Evolutionary conservation across 1,139 yeast genomes (phyloP), one percentile per base, ranked within the genome.

Genomic region (Suhomyces anneliseae): DNA sequence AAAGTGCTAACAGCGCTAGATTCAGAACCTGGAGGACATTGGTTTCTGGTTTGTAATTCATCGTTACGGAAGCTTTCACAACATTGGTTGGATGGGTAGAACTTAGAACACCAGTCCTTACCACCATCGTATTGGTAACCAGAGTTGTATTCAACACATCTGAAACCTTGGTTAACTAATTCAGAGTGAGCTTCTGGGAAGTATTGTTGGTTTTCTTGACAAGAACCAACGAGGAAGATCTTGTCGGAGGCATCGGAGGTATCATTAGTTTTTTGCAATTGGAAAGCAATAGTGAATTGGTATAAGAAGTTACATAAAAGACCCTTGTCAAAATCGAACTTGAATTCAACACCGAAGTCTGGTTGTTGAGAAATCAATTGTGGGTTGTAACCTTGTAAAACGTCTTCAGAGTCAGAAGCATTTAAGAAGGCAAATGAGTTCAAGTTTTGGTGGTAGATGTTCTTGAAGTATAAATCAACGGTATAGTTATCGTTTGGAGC

Each of bases 141-240:
- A 14, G 60, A 54, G 44, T 59, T 60, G 48, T 59, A 60, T 43
- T 59, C 62, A 11, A 56, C 56, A 47, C 64, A 60, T 49, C 58
- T 54, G 48, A 48, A 60, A 2, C 62, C 60, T 36, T 57, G 51
- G 37, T 32, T 40, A 27, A 57, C 36, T 36, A 55, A 53, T 7
- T 43, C 32, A 27, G 47, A 35, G 42, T 57, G 51, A 27, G 45
- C 55, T 6, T 54, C 56, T 8, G 59, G 58, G 43, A 54, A 49
- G 46, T 52, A 54, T 35, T 44, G 44, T 42, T 46, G 41, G 46
- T 57, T 57, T 42, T 47, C 49, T 34, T 55, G 57, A 47, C 60
- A 59, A 2, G 61, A 57, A 8, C 61, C 62, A 27, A 52, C 57
- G 32, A 59, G 51, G 47, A 59, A 58, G 45, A 59, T 55, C 47